phyloP scores from a whole-genome alignment of 805 yeast genomes.

The Starmera quercuum region DNA sequence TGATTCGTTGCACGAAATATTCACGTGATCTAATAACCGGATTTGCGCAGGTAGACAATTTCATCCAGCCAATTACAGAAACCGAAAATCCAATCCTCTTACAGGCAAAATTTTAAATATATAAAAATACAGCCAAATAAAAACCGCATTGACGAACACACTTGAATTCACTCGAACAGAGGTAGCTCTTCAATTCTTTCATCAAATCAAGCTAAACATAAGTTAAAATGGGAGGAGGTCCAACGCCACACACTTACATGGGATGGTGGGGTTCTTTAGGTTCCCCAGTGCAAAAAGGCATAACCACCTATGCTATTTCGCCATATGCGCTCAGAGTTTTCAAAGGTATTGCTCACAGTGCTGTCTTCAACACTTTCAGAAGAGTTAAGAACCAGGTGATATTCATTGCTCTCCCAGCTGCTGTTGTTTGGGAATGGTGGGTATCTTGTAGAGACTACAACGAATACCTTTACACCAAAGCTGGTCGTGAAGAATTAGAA shows the following conservation, averaged over 20 bases:
- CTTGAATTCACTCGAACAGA: too few relatives aligned
- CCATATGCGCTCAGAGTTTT: constrained; percentile 92
- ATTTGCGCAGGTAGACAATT: too few relatives aligned
- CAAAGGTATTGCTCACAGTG: constrained; percentile 77
- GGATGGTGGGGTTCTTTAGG: constrained; percentile 98
- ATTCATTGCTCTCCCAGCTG: constrained; percentile 70
- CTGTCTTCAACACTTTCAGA: constrained; percentile 90
- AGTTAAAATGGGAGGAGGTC: constrained; percentile 53
- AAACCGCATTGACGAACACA: too few relatives aligned
- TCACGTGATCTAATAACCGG: too few relatives aligned
- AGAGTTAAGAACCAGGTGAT: constrained; percentile 83
- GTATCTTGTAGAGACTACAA: constrained; percentile 82
- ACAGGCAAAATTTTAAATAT: too few relatives aligned
- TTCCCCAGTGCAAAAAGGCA: constrained; percentile 78
- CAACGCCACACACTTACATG: constrained; percentile 71
- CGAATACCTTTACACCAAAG: constrained; percentile 93
- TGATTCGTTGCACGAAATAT: too few relatives aligned
- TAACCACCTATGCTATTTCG: constrained; percentile 84
- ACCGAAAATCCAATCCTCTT: constrained; percentile 6
- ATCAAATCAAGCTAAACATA: too few relatives aligned
- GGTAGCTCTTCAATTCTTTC: too few relatives aligned
- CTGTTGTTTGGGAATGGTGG: constrained; percentile 83
- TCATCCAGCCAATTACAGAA: constrained; percentile 8
- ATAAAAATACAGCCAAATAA: too few relatives aligned
- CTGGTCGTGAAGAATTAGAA: constrained; percentile 91